Evolutionary conservation across 1,284 basidiomycete species (phyloP).

Genomic region (Trichosporon ovoides): DNA sequence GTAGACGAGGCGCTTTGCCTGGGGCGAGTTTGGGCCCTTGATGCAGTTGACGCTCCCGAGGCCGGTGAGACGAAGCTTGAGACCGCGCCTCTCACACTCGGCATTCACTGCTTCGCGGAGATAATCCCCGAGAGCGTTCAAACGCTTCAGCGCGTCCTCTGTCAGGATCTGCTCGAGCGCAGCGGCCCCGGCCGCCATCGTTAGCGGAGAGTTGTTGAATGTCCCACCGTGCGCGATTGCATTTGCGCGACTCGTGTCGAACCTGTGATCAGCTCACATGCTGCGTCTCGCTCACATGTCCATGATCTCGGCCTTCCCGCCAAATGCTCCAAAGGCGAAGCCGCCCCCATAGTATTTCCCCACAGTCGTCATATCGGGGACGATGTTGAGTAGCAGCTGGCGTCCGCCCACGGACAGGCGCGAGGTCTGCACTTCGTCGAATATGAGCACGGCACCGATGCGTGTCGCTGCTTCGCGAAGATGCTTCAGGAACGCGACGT

Average conservation of each 20-base stretch:
- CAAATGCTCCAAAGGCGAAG: slow-evolving; percentile 35
- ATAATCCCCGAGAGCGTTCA: slow-evolving; percentile 25
- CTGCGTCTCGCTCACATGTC: slow-evolving; percentile 20
- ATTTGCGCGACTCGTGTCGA: slow-evolving; percentile 21
- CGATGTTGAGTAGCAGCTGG: slow-evolving; percentile 25
- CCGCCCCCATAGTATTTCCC: slow-evolving; percentile 38
- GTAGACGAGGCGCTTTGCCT: slow-evolving; percentile 17
- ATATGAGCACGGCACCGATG: slow-evolving; percentile 52
- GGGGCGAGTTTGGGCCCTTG: slow-evolving; percentile 16
- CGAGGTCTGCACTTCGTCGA: slow-evolving; percentile 52
- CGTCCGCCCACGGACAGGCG: slow-evolving; percentile 22
- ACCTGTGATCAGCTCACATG: slow-evolving; percentile 15
- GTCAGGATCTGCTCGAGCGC: slow-evolving; percentile 26
- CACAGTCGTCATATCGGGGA: slow-evolving; percentile 31
- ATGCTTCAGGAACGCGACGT: slow-evolving; percentile 48
- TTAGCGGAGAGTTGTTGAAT: slow-evolving; percentile 36
- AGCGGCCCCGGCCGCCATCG: slow-evolving; percentile 28
- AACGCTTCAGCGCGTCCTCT: slow-evolving; percentile 11
- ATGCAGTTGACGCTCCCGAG: slow-evolving; percentile 33
- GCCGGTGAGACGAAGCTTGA: slow-evolving; percentile 22
- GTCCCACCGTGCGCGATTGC: slow-evolving; percentile 27
- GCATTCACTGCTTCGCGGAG: slow-evolving; percentile 21
- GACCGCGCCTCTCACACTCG: slow-evolving; percentile 1
- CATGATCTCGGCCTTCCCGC: slow-evolving; percentile 32
- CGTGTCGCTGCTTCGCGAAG: slow-evolving; percentile 50